Percentiles rank a stretch among this genome's conserved stretches.
Evolutionary conservation across 129 eudicot genomes (phyloP).

Genomic region (Logfia minima): DNA sequence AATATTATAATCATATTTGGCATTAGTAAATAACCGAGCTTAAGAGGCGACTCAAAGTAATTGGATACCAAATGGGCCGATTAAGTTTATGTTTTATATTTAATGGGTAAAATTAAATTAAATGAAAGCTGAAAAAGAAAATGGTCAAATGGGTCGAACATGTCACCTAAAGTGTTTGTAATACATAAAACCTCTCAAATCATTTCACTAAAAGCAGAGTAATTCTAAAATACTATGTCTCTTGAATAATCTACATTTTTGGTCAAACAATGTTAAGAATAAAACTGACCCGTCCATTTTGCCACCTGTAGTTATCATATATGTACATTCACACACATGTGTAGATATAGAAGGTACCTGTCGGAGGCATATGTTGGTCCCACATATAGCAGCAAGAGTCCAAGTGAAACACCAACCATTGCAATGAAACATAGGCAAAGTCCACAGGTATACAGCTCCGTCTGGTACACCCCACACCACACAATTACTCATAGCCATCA

Average conservation of each 20-base stretch:
- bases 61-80: too few relatives aligned
- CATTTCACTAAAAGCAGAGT: neutral
- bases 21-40: too few relatives aligned
- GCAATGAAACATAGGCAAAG: conserved; percentile 96
- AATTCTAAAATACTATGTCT: too few relatives aligned
- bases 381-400: conserved; percentile 86
- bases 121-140: neutral
- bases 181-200: too few relatives aligned
- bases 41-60: too few relatives aligned
- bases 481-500: conserved; percentile 53
- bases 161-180: neutral
- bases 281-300: neutral
- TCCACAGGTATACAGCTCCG: conserved; percentile 84
- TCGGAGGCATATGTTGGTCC: conserved; percentile 81
- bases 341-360: conserved; percentile 46
- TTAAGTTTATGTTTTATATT: too few relatives aligned
- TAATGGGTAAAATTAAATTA: too few relatives aligned
- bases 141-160: neutral
- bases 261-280: neutral
- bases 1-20: too few relatives aligned
- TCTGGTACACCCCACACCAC: conserved; percentile 64
- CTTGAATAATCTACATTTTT: too few relatives aligned
- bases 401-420: conserved; percentile 95
- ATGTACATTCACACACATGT: neutral
- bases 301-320: neutral